A percentile compares a stretch with the other conserved stretches of the same genome.
These are phyloP conservation scores for Claviceps paspali DNA, from an alignment of 2,329 filamentous ascomycete genomes.

Conservation along the genomic window DNA sequence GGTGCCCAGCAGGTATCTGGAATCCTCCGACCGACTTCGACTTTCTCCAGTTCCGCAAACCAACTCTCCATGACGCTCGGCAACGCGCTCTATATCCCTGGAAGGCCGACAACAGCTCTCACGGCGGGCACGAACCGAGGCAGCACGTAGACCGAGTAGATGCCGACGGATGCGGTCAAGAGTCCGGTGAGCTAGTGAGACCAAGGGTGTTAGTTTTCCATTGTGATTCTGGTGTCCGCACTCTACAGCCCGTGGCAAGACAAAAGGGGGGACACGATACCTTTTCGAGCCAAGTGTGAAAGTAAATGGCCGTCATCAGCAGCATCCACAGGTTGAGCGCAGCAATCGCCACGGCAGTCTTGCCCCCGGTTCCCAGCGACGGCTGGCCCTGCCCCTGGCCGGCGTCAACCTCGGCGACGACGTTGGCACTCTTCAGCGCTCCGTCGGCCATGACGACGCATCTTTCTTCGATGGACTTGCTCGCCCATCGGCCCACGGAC, in stretches of 20 bases:
- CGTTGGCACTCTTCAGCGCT: conserved; percentile 42
- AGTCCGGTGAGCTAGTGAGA: conserved; percentile 43
- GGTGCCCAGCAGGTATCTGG: no score
- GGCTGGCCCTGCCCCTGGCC: conserved; percentile 12
- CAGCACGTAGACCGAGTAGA: conserved; percentile 36
- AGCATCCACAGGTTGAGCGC: conserved; percentile 84
- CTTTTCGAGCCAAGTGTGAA: conserved; percentile 98
- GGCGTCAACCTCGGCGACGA: conserved; percentile 23
- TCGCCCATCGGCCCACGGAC: conserved; percentile 31
- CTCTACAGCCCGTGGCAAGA: no score
- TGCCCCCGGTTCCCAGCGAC: conserved; percentile 29
- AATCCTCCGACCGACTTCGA: no score
- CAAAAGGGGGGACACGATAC: conserved; percentile 25
- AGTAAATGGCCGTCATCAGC: conserved; percentile 95
- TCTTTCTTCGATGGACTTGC: conserved; percentile 40
- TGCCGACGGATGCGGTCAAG: conserved; percentile 28
- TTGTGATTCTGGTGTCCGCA: no score
- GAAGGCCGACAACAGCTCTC: conserved; percentile 31
- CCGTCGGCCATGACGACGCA: conserved; percentile 52
- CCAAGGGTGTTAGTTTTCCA: no score
- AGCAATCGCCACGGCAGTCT: conserved; percentile 48
- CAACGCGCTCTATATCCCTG: conserved; percentile 23
- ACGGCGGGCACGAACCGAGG: conserved; percentile 34
- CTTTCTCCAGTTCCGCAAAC: no score
- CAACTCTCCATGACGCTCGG: no score